Evolutionary conservation across 2,329 filamentous ascomycete genomes (phyloP), one percentile per base, ranked within the genome.

Genomic region (Arthroderma sp.): DNA sequence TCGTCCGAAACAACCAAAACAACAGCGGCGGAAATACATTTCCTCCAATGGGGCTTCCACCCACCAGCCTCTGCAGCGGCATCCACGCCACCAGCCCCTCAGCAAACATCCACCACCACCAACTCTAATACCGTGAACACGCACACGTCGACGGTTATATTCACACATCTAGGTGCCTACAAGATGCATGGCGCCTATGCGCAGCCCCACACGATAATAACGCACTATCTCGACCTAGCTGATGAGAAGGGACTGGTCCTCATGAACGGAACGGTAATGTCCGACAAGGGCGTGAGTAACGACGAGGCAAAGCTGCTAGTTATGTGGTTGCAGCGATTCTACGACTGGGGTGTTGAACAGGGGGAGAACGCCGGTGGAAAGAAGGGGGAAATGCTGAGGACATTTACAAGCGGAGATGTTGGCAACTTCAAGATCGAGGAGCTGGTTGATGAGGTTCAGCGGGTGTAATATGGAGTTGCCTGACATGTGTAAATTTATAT

Each of bases 1-100:
- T 49, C 52, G 15, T 45, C 51, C 37, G 48, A 51, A 5, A 48
- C 50, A 29, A 86, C 85, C 42, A 85, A 86, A 36, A 54, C 46
- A 47, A 64, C 55, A 15, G 58, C 56, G 40, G 86, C 87, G 39
- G 91, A 96, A 64, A 87, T 98, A 38, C 91, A 98, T 66, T 94
- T 94, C 64, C 66, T 98, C 50, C 89, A 98, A 66, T 98, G 93
- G 86, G 84, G 83, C 0, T 95, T 94, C 65, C 88, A 94, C 48
- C 73, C 79, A 0, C 69, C 72, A 2, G 66, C 72, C 1, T 72
- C 70, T 1, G 66, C 67, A 0, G 50, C 51, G 4, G 47, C 50
- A n/a, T 38, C 50, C 6, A 38, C 49, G 1, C 40, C 49, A 2
- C 58, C 56, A 15, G 49, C 54, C 4, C 52, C 57, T 1, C 48